Evolutionary conservation across 805 yeast genomes (phyloP).

Genomic region (Martiniozyma abietophila): DNA sequence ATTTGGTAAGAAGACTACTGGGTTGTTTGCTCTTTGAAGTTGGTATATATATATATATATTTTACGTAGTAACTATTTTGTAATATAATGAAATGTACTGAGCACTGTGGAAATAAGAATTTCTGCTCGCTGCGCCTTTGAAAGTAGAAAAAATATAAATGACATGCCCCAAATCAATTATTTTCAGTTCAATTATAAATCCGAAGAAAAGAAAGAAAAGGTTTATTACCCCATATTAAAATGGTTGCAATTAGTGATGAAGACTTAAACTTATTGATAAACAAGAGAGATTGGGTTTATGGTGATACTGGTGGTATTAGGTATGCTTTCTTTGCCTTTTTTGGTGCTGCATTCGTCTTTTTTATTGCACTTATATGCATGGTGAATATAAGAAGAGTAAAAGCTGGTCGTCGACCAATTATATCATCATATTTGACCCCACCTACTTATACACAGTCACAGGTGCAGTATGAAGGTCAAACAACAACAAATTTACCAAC

Average conservation of each 20-base stretch:
- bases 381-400: constrained; percentile 44
- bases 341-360: constrained; percentile 37
- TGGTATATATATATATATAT: neutral
- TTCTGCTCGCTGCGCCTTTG: no score
- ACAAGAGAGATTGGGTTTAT: neutral
- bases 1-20: constrained; percentile 81
- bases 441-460: constrained; percentile 63
- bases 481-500: constrained; percentile 40
- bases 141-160: no score
- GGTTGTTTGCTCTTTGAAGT: constrained; percentile 63
- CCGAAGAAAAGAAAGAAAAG: no score
- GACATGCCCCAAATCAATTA: no score
- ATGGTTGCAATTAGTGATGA: no score
- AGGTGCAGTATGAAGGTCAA: constrained; percentile 33
- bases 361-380: constrained; percentile 42
- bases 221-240: no score
- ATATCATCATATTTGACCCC: constrained; percentile 51
- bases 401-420: constrained; percentile 50
- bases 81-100: neutral
- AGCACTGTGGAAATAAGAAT: no score
- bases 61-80: neutral
- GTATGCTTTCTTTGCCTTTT: constrained; percentile 59
- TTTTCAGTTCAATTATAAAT: no score
- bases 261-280: no score
- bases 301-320: constrained; percentile 32